Percentiles rank a stretch among this genome's conserved stretches.
Conservation (phyloP, 2,329 filamentous ascomycete genomes). For the Penicillium frequentans region DNA sequence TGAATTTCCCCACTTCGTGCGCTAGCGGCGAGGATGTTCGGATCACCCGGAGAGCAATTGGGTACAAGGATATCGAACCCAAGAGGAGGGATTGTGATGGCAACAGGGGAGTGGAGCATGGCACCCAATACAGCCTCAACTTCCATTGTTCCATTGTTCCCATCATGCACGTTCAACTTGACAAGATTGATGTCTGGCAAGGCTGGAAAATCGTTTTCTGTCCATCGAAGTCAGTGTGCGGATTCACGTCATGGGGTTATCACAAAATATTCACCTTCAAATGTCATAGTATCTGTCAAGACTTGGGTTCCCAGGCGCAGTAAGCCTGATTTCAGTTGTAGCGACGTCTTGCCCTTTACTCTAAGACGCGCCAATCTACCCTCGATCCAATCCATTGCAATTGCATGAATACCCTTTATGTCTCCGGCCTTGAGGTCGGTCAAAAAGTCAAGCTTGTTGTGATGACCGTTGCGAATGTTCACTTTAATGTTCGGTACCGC, state of each 20-base stretch:
- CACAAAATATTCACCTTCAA: conserved; percentile 72
- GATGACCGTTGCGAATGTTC: conserved; percentile 73
- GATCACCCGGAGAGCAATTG: conserved; percentile 70
- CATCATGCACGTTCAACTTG: conserved; percentile 75
- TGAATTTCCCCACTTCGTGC: conserved; percentile 67
- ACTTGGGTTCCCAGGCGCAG: conserved; percentile 75
- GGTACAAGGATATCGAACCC: conserved; percentile 83
- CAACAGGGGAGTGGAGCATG: conserved; percentile 75
- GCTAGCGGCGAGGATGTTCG: conserved; percentile 75
- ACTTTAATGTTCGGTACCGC: conserved; percentile 73
- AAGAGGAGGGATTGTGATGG: conserved; percentile 73
- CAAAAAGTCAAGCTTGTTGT: conserved; percentile 75
- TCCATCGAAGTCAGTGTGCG: not conserved
- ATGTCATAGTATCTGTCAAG: conserved; percentile 70
- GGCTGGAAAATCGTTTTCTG: conserved; percentile 65
- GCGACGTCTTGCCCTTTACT: conserved; percentile 70
- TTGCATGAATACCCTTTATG: conserved; percentile 70
- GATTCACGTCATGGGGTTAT: conserved; percentile 35
- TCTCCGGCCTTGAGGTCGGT: conserved; percentile 75
- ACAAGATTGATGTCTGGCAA: conserved; percentile 83
- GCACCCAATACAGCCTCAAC: conserved; percentile 74
- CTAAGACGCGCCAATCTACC: conserved; percentile 71
- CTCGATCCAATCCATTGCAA: conserved; percentile 87
- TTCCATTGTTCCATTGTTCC: conserved; percentile 66
- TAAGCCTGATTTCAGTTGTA: conserved; percentile 76